Evolutionary conservation across 768 basidiomycete genomes (phyloP), one percentile per base, ranked within the genome.

Genomic region (Xerocomellus amylosporus): DNA sequence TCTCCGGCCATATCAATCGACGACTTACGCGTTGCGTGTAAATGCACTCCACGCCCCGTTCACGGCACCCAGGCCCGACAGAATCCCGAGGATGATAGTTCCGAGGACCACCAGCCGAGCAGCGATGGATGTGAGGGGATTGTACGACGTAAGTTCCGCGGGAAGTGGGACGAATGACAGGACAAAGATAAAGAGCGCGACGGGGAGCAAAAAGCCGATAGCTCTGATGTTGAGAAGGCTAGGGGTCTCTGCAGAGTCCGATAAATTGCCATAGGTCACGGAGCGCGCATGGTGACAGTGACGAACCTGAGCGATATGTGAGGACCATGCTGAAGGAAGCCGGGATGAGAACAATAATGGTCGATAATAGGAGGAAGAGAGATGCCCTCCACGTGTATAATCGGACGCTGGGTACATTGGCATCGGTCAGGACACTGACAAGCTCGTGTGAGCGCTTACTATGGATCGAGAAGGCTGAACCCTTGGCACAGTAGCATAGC

Each of bases 31-130:
- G 56, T 49, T 49, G 43, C 54, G 61, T 36, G 54, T 26, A 61
- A 70, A 65, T 45, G 51, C 49, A 9, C 60, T 71, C 87, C 88
- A 88, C 0, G 83, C 79, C 43, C 80, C 85, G 58, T 78, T 83
- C 45, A 88, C 75, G 4, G 88, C 85, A 58, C 90, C 90, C 56
- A 90, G 87, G 0, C 91, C 91, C 1, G 90, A 90, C 6, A 93
- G 75, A 3, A 85, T 65, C 6, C 91, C 91, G n/a, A 93, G 83
- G 52, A 91, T 80, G 30, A 85, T 75, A 0, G 86, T 91, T 3
- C 91, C 91, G 20, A 93, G 70, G 19, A 91, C 86, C 19, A 87
- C 81, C 14, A 92, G 76, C 12, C 90, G 81, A 3, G 86, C 74
- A 2, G 85, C 73, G 1, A 79, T 74, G 1, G 82, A 73, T 9